Percentiles rank a stretch among this genome's conserved stretches.
phyloP scores from a whole-genome alignment of 345 rosid genomes.

The Conringia planisiliqua region DNA sequence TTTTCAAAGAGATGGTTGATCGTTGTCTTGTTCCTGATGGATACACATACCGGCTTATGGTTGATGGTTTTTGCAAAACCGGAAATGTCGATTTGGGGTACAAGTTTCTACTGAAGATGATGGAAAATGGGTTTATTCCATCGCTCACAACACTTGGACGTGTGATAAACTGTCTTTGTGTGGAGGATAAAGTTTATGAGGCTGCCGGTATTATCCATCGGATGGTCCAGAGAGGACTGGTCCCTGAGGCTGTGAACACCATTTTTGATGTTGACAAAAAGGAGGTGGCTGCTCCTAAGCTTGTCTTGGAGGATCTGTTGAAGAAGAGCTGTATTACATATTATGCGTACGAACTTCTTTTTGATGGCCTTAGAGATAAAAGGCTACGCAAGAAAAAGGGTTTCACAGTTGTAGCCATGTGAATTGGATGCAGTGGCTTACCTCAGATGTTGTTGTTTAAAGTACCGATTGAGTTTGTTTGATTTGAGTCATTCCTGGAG shows the following conservation, averaged over 20 bases:
- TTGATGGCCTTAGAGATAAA: constrained; percentile 80
- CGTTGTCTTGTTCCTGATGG: constrained; percentile 60
- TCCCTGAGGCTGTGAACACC: constrained; percentile 69
- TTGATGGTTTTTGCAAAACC: constrained; percentile 80
- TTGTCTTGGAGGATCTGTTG: constrained; percentile 82
- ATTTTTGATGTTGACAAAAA: constrained; percentile 76
- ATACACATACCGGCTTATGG: constrained; percentile 73
- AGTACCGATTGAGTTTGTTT: neutral
- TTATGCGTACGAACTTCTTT: constrained; percentile 76
- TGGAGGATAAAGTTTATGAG: constrained; percentile 59
- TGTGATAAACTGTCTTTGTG: constrained; percentile 76
- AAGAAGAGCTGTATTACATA: constrained; percentile 77
- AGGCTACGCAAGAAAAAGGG: constrained; percentile 55
- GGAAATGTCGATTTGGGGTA: constrained; percentile 59
- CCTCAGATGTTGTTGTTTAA: neutral
- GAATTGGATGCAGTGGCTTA: constrained; percentile 15
- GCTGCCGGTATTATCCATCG: constrained; percentile 68
- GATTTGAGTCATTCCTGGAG: neutral
- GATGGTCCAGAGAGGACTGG: constrained; percentile 67
- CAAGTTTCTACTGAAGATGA: constrained; percentile 48
- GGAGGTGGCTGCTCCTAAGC: constrained; percentile 86
- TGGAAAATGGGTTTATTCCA: constrained; percentile 67
- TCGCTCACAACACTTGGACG: constrained; percentile 68
- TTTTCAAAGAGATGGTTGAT: constrained; percentile 63
- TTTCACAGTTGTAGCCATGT: constrained; percentile 18